Evolutionary conservation across 2,329 filamentous ascomycete genomes (phyloP).

Genomic region (Nothophaeocryptopus gaeumannii): DNA sequence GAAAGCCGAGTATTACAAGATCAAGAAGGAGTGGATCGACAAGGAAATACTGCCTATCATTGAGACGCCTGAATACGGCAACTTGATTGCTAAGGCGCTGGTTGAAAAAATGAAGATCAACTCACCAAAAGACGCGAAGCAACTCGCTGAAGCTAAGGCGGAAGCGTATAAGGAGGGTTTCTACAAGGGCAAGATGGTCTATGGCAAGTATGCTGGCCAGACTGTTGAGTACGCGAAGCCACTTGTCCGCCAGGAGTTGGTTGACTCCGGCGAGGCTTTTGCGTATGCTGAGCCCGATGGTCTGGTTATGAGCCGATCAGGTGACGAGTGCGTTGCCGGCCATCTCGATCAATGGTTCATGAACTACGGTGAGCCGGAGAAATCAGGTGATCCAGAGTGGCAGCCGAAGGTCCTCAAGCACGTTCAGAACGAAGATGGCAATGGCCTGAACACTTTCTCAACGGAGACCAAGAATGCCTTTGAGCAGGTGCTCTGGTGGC

Average conservation of each 20-base stretch:
- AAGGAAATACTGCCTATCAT: constrained; percentile 87
- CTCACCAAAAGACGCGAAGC: constrained; percentile 89
- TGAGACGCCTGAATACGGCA: constrained; percentile 80
- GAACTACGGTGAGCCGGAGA: constrained; percentile 70
- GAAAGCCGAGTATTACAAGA: constrained; percentile 94
- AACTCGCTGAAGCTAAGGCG: constrained; percentile 91
- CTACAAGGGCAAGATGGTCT: constrained; percentile 88
- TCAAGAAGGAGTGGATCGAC: constrained; percentile 94
- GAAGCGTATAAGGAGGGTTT: constrained; percentile 95
- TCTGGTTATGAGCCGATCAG: constrained; percentile 81
- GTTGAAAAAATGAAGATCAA: constrained; percentile 94
- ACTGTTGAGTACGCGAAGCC: constrained; percentile 83
- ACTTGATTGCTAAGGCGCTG: constrained; percentile 76
- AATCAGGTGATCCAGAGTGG: constrained; percentile 74
- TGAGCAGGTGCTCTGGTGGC: constrained; percentile 82
- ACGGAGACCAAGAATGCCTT: constrained; percentile 59
- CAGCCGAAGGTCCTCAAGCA: constrained; percentile 70
- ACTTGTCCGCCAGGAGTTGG: constrained; percentile 74
- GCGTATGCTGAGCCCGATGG: constrained; percentile 91
- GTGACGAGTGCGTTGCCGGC: constrained; percentile 88
- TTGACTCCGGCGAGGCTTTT: constrained; percentile 77
- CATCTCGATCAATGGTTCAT: constrained; percentile 97
- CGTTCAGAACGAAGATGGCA: constrained; percentile 64
- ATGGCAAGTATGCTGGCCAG: constrained; percentile 84
- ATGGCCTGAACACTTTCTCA: constrained; percentile 75